Conservation (phyloP, 176 grass and related monocot species). For the Themeda triandra region DNA sequence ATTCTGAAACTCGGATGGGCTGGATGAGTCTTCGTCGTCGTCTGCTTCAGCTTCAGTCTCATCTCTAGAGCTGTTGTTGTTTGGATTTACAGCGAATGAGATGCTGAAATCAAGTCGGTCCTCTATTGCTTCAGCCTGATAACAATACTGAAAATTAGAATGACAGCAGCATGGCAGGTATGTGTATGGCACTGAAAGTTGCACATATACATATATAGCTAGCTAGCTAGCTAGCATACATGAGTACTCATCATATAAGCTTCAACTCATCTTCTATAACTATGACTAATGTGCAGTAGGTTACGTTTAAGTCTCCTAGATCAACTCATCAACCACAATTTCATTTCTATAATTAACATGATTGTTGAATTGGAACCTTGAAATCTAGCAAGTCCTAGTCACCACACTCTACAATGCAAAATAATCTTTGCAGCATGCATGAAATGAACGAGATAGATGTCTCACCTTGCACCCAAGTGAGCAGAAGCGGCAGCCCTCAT, state of each 20-base stretch:
- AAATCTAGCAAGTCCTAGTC: background rate
- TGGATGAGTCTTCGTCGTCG: background rate
- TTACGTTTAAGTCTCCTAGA: background rate
- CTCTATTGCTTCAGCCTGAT: background rate
- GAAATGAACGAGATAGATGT: no score
- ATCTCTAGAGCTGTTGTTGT: no score
- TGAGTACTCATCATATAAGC: background rate
- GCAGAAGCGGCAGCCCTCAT: slow-evolving; percentile 52
- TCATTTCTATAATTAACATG: no score
- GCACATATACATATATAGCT: background rate
- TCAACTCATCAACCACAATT: background rate
- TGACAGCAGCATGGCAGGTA: background rate
- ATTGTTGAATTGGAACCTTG: background rate
- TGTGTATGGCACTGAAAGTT: background rate
- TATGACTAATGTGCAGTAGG: no score
- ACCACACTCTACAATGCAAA: background rate
- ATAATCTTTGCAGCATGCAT: background rate
- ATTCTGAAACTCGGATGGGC: background rate
- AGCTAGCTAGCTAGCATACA: background rate
- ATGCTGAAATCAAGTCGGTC: background rate
- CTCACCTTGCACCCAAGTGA: slow-evolving; percentile 78
- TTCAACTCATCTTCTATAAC: no score
- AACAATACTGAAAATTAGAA: background rate
- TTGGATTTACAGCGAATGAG: background rate
- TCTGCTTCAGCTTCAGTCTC: no score